Evolutionary conservation across 1,284 basidiomycete species (phyloP).

Genomic region (Lentinula novae-zelandiae): DNA sequence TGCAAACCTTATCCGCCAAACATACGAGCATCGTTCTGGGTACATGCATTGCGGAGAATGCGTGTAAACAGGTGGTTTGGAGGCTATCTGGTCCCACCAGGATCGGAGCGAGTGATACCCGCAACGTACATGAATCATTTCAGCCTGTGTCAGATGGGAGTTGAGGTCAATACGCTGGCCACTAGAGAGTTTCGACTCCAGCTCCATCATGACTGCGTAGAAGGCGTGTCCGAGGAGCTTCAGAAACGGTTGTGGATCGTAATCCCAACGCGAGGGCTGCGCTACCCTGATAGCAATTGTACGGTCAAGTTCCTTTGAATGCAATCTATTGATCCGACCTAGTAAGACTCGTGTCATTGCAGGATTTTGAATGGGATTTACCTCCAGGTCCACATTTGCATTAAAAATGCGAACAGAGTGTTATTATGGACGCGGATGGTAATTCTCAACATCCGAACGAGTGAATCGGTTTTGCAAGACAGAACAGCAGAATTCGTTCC

Average conservation of each 20-base stretch:
- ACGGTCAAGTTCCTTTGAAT: conserved; percentile 7
- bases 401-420: neutral
- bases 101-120: conserved; percentile 11
- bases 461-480: neutral
- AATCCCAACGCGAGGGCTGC: conserved; percentile 4
- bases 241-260: conserved; percentile 2
- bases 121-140: conserved; percentile 10
- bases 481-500: neutral
- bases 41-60: conserved; percentile 8
- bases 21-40: conserved; percentile 2
- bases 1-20: conserved; percentile 1
- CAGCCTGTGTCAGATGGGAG: conserved; percentile 3
- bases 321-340: neutral
- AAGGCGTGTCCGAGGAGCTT: conserved; percentile 12
- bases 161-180: neutral
- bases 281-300: conserved; percentile 7
- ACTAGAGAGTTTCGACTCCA: conserved; percentile 8
- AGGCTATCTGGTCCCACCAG: conserved; percentile 12
- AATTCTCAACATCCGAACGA: neutral
- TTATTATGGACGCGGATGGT: neutral
- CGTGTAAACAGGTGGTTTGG: conserved; percentile 6
- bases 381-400: conserved; percentile 7
- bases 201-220: conserved; percentile 10
- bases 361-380: neutral
- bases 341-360: neutral